Conservation (phyloP, 2,329 filamentous ascomycete genomes). For the Fusarium palustre region DNA sequence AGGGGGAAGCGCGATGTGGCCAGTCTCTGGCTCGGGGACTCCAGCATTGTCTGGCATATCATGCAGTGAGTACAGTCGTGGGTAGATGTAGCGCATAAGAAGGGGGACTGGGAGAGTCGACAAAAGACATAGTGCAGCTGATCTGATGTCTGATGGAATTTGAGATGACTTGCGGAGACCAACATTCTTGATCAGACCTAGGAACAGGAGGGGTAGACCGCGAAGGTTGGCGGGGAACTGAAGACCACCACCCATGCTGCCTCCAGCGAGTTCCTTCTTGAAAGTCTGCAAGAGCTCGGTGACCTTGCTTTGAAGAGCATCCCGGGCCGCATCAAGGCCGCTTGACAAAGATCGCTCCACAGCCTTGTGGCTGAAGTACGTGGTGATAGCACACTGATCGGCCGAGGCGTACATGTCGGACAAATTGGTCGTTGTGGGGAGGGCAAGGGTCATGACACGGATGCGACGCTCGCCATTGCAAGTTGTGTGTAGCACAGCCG, state of each 20-base stretch:
- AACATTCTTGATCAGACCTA: conserved; percentile 96
- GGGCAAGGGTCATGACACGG: conserved; percentile 89
- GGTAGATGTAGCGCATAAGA: conserved; percentile 92
- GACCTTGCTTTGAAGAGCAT: conserved; percentile 90
- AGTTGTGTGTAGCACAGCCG: conserved; percentile 95
- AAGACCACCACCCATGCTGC: conserved; percentile 93
- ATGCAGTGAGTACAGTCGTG: conserved; percentile 85
- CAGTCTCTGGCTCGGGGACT: conserved; percentile 84
- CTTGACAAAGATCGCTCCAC: conserved; percentile 89
- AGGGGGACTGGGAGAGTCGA: conserved; percentile 92
- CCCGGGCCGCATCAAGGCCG: conserved; percentile 89
- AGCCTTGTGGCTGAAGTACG: conserved; percentile 97
- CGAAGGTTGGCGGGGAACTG: conserved; percentile 95
- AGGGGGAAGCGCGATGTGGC: conserved; percentile 88
- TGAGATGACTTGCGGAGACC: conserved; percentile 92
- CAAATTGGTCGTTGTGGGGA: conserved; percentile 91
- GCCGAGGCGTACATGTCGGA: conserved; percentile 94
- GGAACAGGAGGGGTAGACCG: conserved; percentile 87
- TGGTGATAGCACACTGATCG: conserved; percentile 91
- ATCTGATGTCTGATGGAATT: conserved; percentile 93
- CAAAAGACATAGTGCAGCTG: conserved; percentile 91
- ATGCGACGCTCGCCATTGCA: conserved; percentile 98
- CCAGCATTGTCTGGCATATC: conserved; percentile 97
- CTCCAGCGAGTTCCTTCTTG: conserved; percentile 94
- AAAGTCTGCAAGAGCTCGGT: conserved; percentile 95